Base-by-base conservation (phyloP, 2,329 filamentous ascomycete species). In the Clarireedia sp. region DNA sequence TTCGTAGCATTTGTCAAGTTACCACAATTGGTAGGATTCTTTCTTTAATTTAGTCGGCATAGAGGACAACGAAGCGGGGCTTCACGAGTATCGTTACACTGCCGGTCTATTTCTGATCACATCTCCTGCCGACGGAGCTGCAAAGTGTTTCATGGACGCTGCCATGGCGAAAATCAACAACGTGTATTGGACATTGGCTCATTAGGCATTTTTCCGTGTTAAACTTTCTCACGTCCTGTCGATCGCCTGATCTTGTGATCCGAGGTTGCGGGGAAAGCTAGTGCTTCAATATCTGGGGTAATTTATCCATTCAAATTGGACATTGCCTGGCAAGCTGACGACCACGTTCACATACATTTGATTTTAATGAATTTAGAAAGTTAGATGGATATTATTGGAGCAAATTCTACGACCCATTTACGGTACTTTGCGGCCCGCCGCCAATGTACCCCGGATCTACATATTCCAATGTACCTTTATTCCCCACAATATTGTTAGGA, bases 141-240 rank as follows among this genome's bases (percentile, higher is more conserved):
- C 29, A 12, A 33, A 12, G 29, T 33, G 10, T 33, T 33, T 33
- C 29, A 14, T 33, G 29, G 12, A 33, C 12, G 29, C 29, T 33
- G 12, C 29, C 29, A 33, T 33, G 29, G 50, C 60, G 59, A 70
- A 73, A 41, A 50, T 72, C 3, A 56, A 66, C 14, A 61, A 63
- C 3, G 47, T 73, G 16, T 10, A 33, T 58, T 63, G 17, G 57
- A 57, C 9, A 54, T 71, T 10, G 75, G 72, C 23, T 36, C 23
- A 23, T 26, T 24, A 19, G 2, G 36, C 17, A 33, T n/a, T 14
- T 29, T 17, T 54, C n/a, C 51, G 5, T n/a, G 21, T 29, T n/a
- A 14, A 16, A 8, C 6, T 48, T 47, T 33, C 3, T 5, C 8
- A 33, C 29, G 14, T 21, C 17, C 44, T 16, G 23, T 48, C 8